Percentiles rank a stretch among this genome's conserved stretches.
Conservation (phyloP, 2,329 filamentous ascomycete genomes). For the Fusarium sp. region DNA sequence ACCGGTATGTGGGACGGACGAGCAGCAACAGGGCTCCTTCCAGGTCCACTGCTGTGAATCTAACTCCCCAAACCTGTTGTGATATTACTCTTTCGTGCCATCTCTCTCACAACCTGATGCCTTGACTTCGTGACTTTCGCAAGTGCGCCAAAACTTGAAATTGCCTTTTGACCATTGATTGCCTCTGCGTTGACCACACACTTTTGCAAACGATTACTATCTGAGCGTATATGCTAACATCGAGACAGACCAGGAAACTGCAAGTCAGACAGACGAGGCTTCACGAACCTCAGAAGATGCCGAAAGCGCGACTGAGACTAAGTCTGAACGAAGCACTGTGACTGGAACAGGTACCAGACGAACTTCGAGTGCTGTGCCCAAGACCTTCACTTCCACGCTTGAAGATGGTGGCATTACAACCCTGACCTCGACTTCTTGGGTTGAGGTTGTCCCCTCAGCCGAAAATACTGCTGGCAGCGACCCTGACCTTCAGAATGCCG, state of each 20-base stretch:
- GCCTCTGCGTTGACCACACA: slow-evolving; percentile 17
- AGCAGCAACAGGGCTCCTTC: slow-evolving; percentile 8
- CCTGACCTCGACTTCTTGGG: slow-evolving; percentile 59
- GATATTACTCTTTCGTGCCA: slow-evolving; percentile 24
- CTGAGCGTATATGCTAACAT: slow-evolving; percentile 14
- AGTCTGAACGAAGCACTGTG: slow-evolving; percentile 42
- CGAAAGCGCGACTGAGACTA: slow-evolving; percentile 27
- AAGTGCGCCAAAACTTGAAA: slow-evolving; percentile 33
- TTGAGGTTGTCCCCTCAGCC: slow-evolving; percentile 52
- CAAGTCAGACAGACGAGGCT: slow-evolving; percentile 18
- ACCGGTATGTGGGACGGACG: slow-evolving; percentile 45
- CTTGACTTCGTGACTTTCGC: slow-evolving; percentile 17
- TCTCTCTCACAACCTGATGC: slow-evolving; percentile 6
- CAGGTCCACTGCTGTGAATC: slow-evolving; percentile 17
- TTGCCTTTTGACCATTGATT: background rate
- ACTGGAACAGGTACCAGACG: slow-evolving; percentile 45
- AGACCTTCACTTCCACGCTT: slow-evolving; percentile 57
- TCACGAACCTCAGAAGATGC: slow-evolving; percentile 31
- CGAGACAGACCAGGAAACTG: slow-evolving; percentile 13
- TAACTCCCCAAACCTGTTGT: slow-evolving; percentile 28
- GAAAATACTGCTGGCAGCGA: slow-evolving; percentile 39
- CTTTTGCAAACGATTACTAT: background rate
- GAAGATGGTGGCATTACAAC: slow-evolving; percentile 54
- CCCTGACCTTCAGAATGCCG: slow-evolving; percentile 51
- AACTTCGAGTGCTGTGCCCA: slow-evolving; percentile 48